A percentile compares a stretch with the other conserved stretches of the same genome.
These are phyloP conservation scores for Xeromyces bisporus DNA, from an alignment of 495 filamentous ascomycete genomes.

Conservation along the genomic window DNA sequence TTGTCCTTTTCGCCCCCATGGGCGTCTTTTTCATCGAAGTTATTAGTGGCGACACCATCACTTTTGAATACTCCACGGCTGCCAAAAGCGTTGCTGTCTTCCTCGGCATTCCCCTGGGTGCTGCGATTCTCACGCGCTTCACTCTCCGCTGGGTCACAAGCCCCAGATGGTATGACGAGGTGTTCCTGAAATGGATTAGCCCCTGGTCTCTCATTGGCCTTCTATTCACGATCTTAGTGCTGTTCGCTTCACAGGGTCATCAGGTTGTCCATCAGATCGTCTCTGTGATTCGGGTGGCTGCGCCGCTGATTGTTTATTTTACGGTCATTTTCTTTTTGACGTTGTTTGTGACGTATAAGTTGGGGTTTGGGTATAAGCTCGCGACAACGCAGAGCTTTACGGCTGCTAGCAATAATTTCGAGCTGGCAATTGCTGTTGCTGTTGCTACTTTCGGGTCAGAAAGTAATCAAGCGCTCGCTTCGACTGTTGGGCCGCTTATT, in stretches of 20 bases:
- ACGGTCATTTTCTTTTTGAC: slow-evolving; percentile 54
- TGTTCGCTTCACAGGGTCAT: slow-evolving; percentile 67
- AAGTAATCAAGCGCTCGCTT: slow-evolving; percentile 73
- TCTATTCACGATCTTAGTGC: slow-evolving; percentile 69
- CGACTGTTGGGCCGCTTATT: slow-evolving; percentile 79
- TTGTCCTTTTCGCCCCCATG: slow-evolving; percentile 70
- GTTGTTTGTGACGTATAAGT: slow-evolving; percentile 33
- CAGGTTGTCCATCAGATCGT: slow-evolving; percentile 75
- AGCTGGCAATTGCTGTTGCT: slow-evolving; percentile 83
- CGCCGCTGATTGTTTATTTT: slow-evolving; percentile 72
- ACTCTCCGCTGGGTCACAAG: slow-evolving; percentile 36
- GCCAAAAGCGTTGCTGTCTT: slow-evolving; percentile 71
- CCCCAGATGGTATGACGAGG: slow-evolving; percentile 43
- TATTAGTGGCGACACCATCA: slow-evolving; percentile 34
- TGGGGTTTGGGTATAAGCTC: slow-evolving; percentile 61
- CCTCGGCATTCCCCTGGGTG: slow-evolving; percentile 68
- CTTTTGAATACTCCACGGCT: slow-evolving; percentile 52
- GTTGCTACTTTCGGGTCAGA: slow-evolving; percentile 67
- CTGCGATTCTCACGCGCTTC: slow-evolving; percentile 61
- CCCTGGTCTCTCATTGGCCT: slow-evolving; percentile 74
- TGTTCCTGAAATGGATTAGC: slow-evolving; percentile 49
- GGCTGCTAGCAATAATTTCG: slow-evolving; percentile 91
- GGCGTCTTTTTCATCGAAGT: slow-evolving; percentile 62
- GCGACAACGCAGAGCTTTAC: slow-evolving; percentile 78
- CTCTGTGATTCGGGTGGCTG: slow-evolving; percentile 60